Base-by-base conservation (phyloP, 176 grass and related monocot genomes). In the Metroxylon sagu region DNA sequence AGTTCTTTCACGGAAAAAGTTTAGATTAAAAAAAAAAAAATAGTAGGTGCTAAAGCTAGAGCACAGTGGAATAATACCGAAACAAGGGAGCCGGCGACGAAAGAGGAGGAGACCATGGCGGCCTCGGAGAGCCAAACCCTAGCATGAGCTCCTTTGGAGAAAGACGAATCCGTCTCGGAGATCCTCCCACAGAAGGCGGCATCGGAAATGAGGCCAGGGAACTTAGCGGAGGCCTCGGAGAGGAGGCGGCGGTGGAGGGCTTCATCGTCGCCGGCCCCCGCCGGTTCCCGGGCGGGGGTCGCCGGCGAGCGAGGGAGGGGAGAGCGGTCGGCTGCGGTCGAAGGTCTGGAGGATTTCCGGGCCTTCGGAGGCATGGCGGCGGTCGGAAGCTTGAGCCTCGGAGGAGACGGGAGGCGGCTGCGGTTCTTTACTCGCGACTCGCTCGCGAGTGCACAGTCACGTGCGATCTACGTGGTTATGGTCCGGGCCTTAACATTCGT, bases 61-160 rank as follows among this genome's bases (percentile, higher is more conserved):
- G 10, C 35, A 3, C 12, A 12, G 35, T 43, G 35, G 35, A 10
- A 23, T 1, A 76, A 49, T 84, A 95, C 90, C 2, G 83, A 81
- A 61, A 87, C 80, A 15, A 90, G 56, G 65, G 74, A 90, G 74
- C 86, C 86, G 16, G 83, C 86, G 56, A 75, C 73, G 70, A 87
- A 70, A 57, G 77, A 56, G 25, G 77, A 74, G 49, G 59, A 71
- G 57, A 80, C 74, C 80, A 89, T 72, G 74, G 83, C 80, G 54
- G 60, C 17, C 67, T 83, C 74, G 29, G 80, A 87, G 57, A 95
- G 71, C 86, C 81, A 95, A 26, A 87, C 74, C 65, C 54, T 80
- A 54, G 66, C 72, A 26, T 67, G 31, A 39, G 54, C 65, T 39
- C 74, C 73, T 17, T 66, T 50, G 74, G 50, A 29, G 15, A 31